Evolutionary conservation across 75 land plant species (phyloP).

Genomic region (Cupressus sempervirens): DNA sequence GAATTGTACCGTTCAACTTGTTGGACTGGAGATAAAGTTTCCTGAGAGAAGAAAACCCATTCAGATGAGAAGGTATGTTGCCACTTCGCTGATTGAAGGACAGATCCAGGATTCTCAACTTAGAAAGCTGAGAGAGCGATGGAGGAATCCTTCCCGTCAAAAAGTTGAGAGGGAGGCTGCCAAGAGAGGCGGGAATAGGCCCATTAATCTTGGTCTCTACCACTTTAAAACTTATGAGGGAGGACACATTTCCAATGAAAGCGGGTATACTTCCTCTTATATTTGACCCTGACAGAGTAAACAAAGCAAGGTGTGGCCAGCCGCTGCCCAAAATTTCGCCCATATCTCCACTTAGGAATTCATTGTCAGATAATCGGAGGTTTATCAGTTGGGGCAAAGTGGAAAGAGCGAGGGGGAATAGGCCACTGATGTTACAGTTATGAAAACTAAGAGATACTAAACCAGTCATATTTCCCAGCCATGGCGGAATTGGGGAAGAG

Average conservation of each 20-base stretch:
- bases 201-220: background rate
- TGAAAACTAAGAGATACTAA: background rate
- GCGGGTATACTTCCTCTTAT: background rate
- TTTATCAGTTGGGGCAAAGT: background rate
- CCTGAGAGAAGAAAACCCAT: background rate
- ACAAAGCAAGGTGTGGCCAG: background rate
- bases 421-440: background rate
- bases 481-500: background rate
- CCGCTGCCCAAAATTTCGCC: background rate
- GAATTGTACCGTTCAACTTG: background rate
- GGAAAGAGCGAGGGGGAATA: background rate
- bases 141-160: background rate
- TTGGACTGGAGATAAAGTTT: background rate
- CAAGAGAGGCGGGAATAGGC: background rate
- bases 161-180: background rate
- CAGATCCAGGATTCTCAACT: background rate
- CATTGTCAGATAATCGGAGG: background rate
- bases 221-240: background rate
- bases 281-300: background rate
- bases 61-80: background rate
- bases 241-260: background rate
- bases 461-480: background rate
- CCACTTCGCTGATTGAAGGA: background rate
- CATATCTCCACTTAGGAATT: background rate
- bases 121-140: background rate